A percentile compares a stretch with the other conserved stretches of the same genome.
These are phyloP conservation scores for Pyricularia pennisetigena DNA, from an alignment of 2,329 filamentous ascomycete genomes.

Conservation along the genomic window DNA sequence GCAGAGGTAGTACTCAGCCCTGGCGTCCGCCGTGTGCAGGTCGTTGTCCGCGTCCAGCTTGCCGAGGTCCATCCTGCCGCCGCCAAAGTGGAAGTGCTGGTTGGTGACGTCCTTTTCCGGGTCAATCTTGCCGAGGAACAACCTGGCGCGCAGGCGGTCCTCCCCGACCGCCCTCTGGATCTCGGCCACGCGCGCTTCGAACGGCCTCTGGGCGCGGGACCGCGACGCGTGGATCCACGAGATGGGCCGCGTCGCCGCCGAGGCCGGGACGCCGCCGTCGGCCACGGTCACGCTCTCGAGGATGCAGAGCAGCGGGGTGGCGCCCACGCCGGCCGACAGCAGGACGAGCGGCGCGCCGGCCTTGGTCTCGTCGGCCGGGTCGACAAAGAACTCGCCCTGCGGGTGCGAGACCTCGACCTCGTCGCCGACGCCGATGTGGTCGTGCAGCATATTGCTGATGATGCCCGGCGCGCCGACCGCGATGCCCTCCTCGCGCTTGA, in stretches of 20 bases:
- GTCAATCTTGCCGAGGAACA: constrained; percentile 46
- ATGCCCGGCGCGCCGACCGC: constrained; percentile 29
- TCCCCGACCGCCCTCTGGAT: constrained; percentile 26
- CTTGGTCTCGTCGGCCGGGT: constrained; percentile 29
- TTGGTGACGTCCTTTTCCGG: constrained; percentile 29
- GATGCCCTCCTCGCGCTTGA: constrained; percentile 51
- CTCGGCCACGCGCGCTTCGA: constrained; percentile 36
- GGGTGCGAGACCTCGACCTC: constrained; percentile 45
- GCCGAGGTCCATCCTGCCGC: constrained; percentile 45
- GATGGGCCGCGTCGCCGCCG: constrained; percentile 31
- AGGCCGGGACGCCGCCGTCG: constrained; percentile 8
- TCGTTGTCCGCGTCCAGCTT: constrained; percentile 39
- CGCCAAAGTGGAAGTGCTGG: constrained; percentile 47
- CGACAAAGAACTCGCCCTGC: constrained; percentile 52
- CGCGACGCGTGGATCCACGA: constrained; percentile 55
- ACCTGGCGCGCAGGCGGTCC: constrained; percentile 37
- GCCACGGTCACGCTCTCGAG: constrained; percentile 40
- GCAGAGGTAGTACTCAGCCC: constrained; percentile 61
- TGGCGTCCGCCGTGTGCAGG: constrained; percentile 43
- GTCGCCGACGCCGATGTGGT: constrained; percentile 36
- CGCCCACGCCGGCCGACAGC: constrained; percentile 58
- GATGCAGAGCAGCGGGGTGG: constrained; percentile 58
- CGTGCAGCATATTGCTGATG: constrained; percentile 44
- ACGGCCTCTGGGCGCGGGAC: constrained; percentile 41
- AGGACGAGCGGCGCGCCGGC: constrained; percentile 47